These are phyloP conservation scores for Podospora tetraspora DNA, from an alignment of 495 filamentous ascomycete species.

Conservation along the genomic window DNA sequence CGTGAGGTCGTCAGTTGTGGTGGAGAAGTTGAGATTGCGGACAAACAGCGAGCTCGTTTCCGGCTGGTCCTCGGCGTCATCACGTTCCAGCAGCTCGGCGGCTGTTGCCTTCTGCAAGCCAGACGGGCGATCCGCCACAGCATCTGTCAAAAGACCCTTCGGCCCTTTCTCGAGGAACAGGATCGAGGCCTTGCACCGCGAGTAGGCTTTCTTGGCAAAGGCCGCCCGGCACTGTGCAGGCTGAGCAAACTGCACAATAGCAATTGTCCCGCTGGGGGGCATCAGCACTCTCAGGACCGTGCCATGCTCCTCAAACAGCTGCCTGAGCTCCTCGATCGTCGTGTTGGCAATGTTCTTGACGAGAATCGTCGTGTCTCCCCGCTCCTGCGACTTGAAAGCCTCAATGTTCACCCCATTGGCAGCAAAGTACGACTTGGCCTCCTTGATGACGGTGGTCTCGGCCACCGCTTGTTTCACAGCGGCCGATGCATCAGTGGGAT, in stretches of 20 bases:
- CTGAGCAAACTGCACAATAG: conserved; percentile 80
- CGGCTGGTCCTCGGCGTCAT: conserved; percentile 45
- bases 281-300: conserved; percentile 72
- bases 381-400: conserved; percentile 74
- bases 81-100: conserved; percentile 53
- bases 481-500: conserved; percentile 88
- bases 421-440: conserved; percentile 86
- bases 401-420: conserved; percentile 84
- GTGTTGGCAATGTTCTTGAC: conserved; percentile 94
- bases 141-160: conserved; percentile 64
- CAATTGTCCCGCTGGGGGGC: conserved; percentile 87
- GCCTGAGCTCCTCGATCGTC: conserved; percentile 58
- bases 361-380: conserved; percentile 81
- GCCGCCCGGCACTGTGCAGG: conserved; percentile 73
- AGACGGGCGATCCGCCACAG: conserved; percentile 30
- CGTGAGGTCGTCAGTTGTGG: conserved; percentile 65
- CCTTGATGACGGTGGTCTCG: conserved; percentile 92
- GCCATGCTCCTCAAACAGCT: conserved; percentile 67
- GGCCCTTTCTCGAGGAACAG: conserved; percentile 93
- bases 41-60: conserved; percentile 81
- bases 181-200: conserved; percentile 83
- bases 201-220: conserved; percentile 77
- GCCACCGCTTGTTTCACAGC: conserved; percentile 95
- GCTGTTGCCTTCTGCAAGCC: conserved; percentile 39
- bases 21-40: conserved; percentile 89